These are phyloP conservation scores for Inonotus obliquus DNA, from an alignment of 1,284 basidiomycete genomes.

Conservation along the genomic window DNA sequence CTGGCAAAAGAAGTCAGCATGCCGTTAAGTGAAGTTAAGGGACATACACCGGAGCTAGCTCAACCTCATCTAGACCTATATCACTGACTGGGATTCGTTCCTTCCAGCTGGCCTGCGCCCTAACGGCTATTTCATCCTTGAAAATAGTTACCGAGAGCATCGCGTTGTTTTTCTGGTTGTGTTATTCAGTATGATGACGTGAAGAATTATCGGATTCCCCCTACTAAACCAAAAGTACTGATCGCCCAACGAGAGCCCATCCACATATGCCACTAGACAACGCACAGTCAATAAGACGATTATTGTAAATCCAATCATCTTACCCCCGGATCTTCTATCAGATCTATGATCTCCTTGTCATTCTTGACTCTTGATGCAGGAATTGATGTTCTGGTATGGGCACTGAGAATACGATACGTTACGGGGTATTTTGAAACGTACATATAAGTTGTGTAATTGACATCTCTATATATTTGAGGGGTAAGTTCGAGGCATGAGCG, in stretches of 20 bases:
- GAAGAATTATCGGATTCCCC: neutral
- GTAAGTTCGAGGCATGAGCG: constrained; percentile 19
- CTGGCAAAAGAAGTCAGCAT: neutral
- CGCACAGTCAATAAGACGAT: neutral
- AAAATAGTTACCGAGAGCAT: neutral
- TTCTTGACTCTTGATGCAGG: neutral
- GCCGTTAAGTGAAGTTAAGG: neutral
- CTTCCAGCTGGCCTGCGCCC: neutral
- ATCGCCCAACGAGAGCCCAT: constrained; percentile 7
- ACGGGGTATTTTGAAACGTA: neutral
- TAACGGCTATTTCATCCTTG: neutral
- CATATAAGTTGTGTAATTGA: constrained; percentile 2
- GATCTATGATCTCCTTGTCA: neutral
- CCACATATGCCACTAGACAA: constrained; percentile 14
- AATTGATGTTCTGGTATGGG: neutral
- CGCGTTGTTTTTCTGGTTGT: neutral
- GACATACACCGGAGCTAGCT: neutral
- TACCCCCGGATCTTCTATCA: neutral
- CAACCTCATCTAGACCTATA: neutral
- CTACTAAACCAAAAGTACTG: neutral
- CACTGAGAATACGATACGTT: neutral
- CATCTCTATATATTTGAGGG: neutral
- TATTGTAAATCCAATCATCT: neutral
- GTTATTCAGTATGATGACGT: neutral
- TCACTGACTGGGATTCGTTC: neutral